Base-by-base conservation (phyloP, 345 rosid species). In the Hypericum perforatum region DNA sequence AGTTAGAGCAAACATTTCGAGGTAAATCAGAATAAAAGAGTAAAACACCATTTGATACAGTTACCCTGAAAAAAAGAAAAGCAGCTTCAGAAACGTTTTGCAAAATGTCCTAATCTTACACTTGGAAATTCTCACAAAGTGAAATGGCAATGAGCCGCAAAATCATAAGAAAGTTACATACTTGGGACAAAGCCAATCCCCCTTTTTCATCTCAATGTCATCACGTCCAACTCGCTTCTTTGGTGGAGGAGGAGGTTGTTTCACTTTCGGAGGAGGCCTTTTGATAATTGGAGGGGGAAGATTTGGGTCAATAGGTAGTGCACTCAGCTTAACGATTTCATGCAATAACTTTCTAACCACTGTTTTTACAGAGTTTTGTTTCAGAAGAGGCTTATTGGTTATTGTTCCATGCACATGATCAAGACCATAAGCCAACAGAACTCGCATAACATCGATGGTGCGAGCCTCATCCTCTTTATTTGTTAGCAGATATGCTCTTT, bases 151-250 rank as follows among this genome's bases (percentile, higher is more conserved):
- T 29, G 5, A 7, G n/a, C 5, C 7, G 11, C 9, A 29, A 47
- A 36, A 45, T 41, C 42, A 45, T 16, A 46, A 6, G 58, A 43
- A 39, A 37, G 45, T 54, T 10, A 76, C 94, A 69, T 86, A 84
- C 97, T 89, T 94, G 43, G 97, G 76, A 61, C 99, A 94, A 29
- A 89, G 73, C 99, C 99, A 94, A 70, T 94, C 99, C 50, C 97
- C 99, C 67, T 78, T 94, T 68, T 94, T 94, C 97, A 89, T 94
- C 79, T 88, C 99, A 56, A 84, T 53, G 48, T 86, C 99, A 78
- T 86, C 94, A 44, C 99, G 89, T 16, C 97, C 99, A n/a, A 94
- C 89, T 36, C 92, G 82, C 67, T 79, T 81, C 74, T 69, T 84
- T 22, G 94, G 91, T 57, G 97, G 74, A 22, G 97, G 91, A 3